Evolutionary conservation across 2,329 filamentous ascomycete species (phyloP).

Genomic region (Nemania abortiva): DNA sequence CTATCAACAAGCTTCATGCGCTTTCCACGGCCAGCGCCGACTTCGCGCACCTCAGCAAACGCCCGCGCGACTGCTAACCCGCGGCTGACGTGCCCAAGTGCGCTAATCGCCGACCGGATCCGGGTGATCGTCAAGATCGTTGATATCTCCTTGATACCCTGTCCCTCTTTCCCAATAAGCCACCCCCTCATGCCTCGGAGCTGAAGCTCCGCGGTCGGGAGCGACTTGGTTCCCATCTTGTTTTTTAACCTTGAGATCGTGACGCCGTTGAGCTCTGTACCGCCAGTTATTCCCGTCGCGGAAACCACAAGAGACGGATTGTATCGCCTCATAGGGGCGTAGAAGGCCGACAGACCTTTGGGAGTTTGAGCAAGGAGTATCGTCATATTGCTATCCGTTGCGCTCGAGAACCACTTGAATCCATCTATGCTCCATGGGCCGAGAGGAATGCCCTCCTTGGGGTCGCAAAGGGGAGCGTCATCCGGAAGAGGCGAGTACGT

Average conservation of each 20-base stretch:
- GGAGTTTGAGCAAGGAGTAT: slow-evolving; percentile 66
- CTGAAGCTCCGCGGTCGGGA: slow-evolving; percentile 73
- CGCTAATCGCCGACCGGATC: slow-evolving; percentile 58
- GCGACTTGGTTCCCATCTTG: slow-evolving; percentile 71
- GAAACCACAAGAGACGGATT: slow-evolving; percentile 34
- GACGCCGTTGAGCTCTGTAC: slow-evolving; percentile 66
- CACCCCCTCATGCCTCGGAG: slow-evolving; percentile 63
- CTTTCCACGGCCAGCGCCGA: slow-evolving; percentile 50
- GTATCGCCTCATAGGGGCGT: slow-evolving; percentile 60
- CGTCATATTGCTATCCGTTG: slow-evolving; percentile 70
- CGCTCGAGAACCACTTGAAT: slow-evolving; percentile 74
- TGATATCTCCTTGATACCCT: slow-evolving; percentile 70
- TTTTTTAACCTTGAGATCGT: slow-evolving; percentile 70
- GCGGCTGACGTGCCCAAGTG: slow-evolving; percentile 58
- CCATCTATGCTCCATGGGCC: slow-evolving; percentile 64
- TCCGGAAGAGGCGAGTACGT: slow-evolving; percentile 37
- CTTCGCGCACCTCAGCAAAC: slow-evolving; percentile 61
- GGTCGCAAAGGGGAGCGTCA: slow-evolving; percentile 34
- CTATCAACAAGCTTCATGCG: slow-evolving; percentile 56
- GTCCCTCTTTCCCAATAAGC: slow-evolving; percentile 68
- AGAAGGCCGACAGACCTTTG: slow-evolving; percentile 65
- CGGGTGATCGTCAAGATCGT: slow-evolving; percentile 70
- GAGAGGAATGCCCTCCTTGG: slow-evolving; percentile 36
- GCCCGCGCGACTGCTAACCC: slow-evolving; percentile 62
- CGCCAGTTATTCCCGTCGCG: slow-evolving; percentile 17